These are phyloP conservation scores for Sarocladium brachiariae DNA, from an alignment of 2,329 filamentous ascomycete genomes.

Conservation along the genomic window DNA sequence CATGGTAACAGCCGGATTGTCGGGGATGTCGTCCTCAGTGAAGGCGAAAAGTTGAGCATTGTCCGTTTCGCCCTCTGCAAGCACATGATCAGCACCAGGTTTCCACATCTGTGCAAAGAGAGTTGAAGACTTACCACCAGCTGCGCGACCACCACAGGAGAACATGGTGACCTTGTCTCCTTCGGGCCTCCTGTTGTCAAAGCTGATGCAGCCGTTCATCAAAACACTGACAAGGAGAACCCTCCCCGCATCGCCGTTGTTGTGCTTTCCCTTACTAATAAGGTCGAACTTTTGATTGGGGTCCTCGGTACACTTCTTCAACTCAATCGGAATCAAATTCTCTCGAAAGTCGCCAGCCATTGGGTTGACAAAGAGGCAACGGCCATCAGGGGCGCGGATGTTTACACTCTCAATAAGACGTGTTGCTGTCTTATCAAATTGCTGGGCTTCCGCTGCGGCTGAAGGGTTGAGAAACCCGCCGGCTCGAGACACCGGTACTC, in stretches of 20 bases:
- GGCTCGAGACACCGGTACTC: slow-evolving; percentile 42
- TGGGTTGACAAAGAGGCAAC: slow-evolving; percentile 43
- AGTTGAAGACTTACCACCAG: slow-evolving; percentile 32
- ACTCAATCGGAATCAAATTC: slow-evolving; percentile 43
- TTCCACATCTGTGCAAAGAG: background rate
- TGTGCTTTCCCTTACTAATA: slow-evolving; percentile 42
- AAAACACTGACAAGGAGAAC: slow-evolving; percentile 42
- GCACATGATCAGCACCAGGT: slow-evolving; percentile 13
- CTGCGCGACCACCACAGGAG: slow-evolving; percentile 45
- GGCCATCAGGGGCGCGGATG: slow-evolving; percentile 27
- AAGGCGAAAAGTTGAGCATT: slow-evolving; percentile 44
- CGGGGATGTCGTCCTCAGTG: slow-evolving; percentile 17
- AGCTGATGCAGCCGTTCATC: slow-evolving; percentile 45
- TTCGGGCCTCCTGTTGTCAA: slow-evolving; percentile 35
- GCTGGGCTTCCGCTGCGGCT: slow-evolving; percentile 41
- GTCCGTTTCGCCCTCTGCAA: slow-evolving; percentile 36
- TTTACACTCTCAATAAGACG: slow-evolving; percentile 37
- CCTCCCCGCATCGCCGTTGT: slow-evolving; percentile 32
- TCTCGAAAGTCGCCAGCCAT: slow-evolving; percentile 47
- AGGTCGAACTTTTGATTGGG: slow-evolving; percentile 44
- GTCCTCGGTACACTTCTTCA: slow-evolving; percentile 37
- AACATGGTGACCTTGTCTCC: slow-evolving; percentile 44
- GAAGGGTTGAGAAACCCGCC: slow-evolving; percentile 42
- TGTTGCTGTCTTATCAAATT: slow-evolving; percentile 38
- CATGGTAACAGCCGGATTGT: slow-evolving; percentile 21